Evolutionary conservation across 2,329 filamentous ascomycete genomes (phyloP), one percentile per base, ranked within the genome.

Genomic region (Cordyceps pruinosa): DNA sequence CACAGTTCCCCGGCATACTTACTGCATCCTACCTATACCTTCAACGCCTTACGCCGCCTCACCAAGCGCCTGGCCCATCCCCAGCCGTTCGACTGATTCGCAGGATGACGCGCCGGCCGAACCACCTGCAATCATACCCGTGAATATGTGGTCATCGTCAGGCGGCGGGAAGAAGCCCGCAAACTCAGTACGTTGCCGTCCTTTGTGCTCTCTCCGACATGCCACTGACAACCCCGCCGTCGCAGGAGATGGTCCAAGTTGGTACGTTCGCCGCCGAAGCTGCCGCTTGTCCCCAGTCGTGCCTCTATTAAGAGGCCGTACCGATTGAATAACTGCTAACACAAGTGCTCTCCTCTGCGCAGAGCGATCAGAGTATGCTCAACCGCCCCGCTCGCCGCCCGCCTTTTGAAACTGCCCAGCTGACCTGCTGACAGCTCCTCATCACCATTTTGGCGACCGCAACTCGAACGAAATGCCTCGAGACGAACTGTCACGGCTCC

Each of bases 181-280:
- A 63, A 83, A 86, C 69, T 86, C 89, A 83, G 88, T 90, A 75
- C 69, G 79, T 72, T 39, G 60, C 48, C 61, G 48, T 49, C 58
- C 19, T 42, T 32, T 44, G 26, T 13, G 58, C 63, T 57, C 58
- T 58, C 46, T 49, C 7, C 58, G 58, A 55, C 60, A 59, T 63
- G 62, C 62, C 66, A 64, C 69, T 74, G 65, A 73, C 69, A 64
- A 64, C 70, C 69, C 69, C 66, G 68, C 70, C 65, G 72, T 66
- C 75, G 69, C 78, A 97, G 90, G 94, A 99, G 82, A 99, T 99
- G 94, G 90, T 97, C 66, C 93, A 99, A 88, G 92, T 99, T 79
- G 93, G 94, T 97, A 87, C 68, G 80, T 79, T 56, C 44, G 21
- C 47, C 13, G 41, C 19, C 47, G 23, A 45, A 46, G 13, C 26